A percentile compares a stretch with the other conserved stretches of the same genome.
phyloP scores from a whole-genome alignment of 2,329 filamentous ascomycete genomes.

The Sphaerulina populicola region DNA sequence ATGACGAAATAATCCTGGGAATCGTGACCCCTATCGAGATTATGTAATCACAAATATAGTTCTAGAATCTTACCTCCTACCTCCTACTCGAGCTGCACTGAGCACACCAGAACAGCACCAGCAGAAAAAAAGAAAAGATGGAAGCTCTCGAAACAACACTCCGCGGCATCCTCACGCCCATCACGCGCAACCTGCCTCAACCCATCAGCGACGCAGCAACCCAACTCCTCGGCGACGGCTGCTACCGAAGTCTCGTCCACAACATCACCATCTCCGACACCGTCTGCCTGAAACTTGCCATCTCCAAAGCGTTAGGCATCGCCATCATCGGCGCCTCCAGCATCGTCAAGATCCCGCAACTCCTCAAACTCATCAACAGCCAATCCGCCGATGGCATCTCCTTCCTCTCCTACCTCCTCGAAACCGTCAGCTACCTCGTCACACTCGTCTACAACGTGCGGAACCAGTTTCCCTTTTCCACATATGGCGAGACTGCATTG shows the following conservation, averaged over 20 bases:
- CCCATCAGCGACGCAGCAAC: slow-evolving; percentile 67
- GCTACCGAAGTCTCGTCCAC: slow-evolving; percentile 79
- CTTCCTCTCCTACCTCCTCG: slow-evolving; percentile 85
- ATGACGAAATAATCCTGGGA: too few species aligned
- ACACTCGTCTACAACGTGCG: slow-evolving; percentile 86
- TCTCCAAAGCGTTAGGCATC: slow-evolving; percentile 87
- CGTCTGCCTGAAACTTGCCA: slow-evolving; percentile 75
- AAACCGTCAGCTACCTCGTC: slow-evolving; percentile 81
- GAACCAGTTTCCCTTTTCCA: slow-evolving; percentile 89
- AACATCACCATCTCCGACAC: slow-evolving; percentile 71
- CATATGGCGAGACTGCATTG: slow-evolving; percentile 87
- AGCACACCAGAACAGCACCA: background rate
- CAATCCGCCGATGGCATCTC: slow-evolving; percentile 75
- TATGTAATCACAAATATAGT: too few species aligned
- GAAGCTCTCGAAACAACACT: slow-evolving; percentile 40
- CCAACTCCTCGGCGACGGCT: slow-evolving; percentile 70
- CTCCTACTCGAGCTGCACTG: too few species aligned
- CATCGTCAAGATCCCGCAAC: slow-evolving; percentile 94
- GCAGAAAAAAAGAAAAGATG: slow-evolving; percentile 29
- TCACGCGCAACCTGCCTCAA: slow-evolving; percentile 49
- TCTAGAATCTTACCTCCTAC: too few species aligned
- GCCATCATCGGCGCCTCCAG: slow-evolving; percentile 85
- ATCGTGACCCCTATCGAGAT: too few species aligned
- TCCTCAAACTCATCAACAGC: slow-evolving; percentile 78
- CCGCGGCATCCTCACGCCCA: slow-evolving; percentile 37